phyloP scores from a whole-genome alignment of 257 asterid genomes.

The Forsythia viridissima region DNA sequence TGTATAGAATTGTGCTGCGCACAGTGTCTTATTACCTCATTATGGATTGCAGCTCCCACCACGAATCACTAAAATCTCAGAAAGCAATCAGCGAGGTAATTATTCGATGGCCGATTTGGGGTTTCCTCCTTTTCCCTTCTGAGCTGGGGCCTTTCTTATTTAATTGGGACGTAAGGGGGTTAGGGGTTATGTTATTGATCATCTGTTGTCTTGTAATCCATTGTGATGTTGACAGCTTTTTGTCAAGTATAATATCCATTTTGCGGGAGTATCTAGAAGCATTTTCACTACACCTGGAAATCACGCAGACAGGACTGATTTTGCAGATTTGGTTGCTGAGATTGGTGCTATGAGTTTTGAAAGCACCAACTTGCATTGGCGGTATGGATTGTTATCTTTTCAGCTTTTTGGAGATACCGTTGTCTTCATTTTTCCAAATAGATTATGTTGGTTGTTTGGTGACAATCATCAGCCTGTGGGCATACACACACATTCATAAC shows the following conservation, averaged over 20 bases:
- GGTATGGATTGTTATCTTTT: conserved; percentile 46
- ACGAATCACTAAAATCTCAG: conserved; percentile 93
- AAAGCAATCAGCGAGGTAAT: conserved; percentile 96
- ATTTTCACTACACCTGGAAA: conserved; percentile 43
- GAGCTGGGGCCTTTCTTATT: conserved; percentile 5
- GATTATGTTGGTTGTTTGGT: conserved; percentile 9
- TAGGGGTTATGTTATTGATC: neutral
- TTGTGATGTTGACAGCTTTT: conserved; percentile 67
- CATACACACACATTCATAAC: conserved; percentile 15
- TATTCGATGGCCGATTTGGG: conserved; percentile 16
- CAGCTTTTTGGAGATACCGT: conserved; percentile 6
- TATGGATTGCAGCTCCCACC: conserved; percentile 76
- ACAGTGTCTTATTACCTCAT: conserved; percentile 4
- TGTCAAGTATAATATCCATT: conserved; percentile 87
- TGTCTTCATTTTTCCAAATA: conserved; percentile 10
- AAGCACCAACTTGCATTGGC: conserved; percentile 89
- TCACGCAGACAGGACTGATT: conserved; percentile 64
- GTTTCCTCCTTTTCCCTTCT: conserved; percentile 13
- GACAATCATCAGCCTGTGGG: conserved; percentile 15
- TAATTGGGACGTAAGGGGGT: neutral
- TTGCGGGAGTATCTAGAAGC: conserved; percentile 87
- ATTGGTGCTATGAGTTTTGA: conserved; percentile 84
- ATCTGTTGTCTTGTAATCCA: conserved; percentile 15
- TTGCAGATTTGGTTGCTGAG: conserved; percentile 79
- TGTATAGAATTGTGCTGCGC: neutral